Conservation (phyloP, 106 monocot genomes). For the Amphibolis antarctica region DNA sequence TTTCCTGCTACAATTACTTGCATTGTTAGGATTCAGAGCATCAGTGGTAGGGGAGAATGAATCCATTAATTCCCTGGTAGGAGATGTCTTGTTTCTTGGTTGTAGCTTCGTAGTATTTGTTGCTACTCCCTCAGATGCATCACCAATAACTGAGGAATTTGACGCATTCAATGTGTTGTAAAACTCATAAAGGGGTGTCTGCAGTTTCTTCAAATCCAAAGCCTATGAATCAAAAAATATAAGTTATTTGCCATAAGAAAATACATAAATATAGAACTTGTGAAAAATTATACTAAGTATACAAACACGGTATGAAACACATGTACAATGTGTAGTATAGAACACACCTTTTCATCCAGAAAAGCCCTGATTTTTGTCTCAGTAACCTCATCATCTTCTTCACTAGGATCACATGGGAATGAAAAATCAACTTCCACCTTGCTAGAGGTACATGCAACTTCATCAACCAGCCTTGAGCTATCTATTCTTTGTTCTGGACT, state of each 20-base stretch:
- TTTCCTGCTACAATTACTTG: slow-evolving; percentile 22
- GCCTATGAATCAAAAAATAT: slow-evolving; percentile 35
- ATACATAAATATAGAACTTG: no score
- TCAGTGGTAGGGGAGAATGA: slow-evolving; percentile 8
- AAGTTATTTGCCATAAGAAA: neutral
- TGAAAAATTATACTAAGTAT: no score
- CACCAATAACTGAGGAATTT: slow-evolving; percentile 14
- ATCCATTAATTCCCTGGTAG: slow-evolving; percentile 18
- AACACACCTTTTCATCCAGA: slow-evolving; percentile 78
- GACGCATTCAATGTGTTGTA: slow-evolving; percentile 57
- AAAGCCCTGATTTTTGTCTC: slow-evolving; percentile 86
- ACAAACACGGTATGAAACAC: no score
- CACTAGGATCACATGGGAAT: slow-evolving; percentile 49
- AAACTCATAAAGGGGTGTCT: slow-evolving; percentile 91
- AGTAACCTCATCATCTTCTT: slow-evolving; percentile 87
- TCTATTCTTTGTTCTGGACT: slow-evolving; percentile 30
- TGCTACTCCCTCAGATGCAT: slow-evolving; percentile 28
- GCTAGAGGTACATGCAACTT: slow-evolving; percentile 1
- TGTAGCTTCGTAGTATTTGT: slow-evolving; percentile 35
- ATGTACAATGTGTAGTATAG: neutral
- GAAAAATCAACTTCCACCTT: slow-evolving; percentile 35
- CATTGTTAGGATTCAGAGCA: slow-evolving; percentile 12
- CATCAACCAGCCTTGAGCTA: slow-evolving; percentile 10
- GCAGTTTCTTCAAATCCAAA: slow-evolving; percentile 86
- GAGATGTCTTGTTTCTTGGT: slow-evolving; percentile 47